Evolutionary conservation across 2,329 filamentous ascomycete genomes (phyloP).

Genomic region (Fusarium secorum): DNA sequence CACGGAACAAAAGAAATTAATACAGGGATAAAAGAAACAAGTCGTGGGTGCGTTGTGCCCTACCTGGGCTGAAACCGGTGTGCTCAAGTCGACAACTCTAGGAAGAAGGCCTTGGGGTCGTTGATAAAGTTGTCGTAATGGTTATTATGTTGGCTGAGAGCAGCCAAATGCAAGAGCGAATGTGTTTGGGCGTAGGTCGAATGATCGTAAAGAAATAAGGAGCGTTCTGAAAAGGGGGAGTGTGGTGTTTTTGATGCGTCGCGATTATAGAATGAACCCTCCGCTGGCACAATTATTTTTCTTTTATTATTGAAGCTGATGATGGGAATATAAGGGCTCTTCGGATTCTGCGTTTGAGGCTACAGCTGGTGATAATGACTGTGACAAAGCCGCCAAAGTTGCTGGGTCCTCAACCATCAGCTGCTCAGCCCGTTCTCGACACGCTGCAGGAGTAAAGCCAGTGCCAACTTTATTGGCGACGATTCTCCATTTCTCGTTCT

Average conservation of each 20-base stretch:
- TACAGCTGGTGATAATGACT: slow-evolving; percentile 61
- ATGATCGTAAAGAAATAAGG: slow-evolving; percentile 6
- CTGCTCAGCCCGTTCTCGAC: slow-evolving; percentile 79
- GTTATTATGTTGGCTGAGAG: slow-evolving; percentile 1
- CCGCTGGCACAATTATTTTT: slow-evolving; percentile 1
- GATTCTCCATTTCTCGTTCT: slow-evolving; percentile 92
- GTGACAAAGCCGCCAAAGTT: slow-evolving; percentile 57
- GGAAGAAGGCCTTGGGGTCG: slow-evolving; percentile 11
- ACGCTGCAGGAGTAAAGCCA: slow-evolving; percentile 86
- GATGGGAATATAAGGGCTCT: slow-evolving; percentile 51
- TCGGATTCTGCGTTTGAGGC: slow-evolving; percentile 38
- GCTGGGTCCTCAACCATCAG: slow-evolving; percentile 56
- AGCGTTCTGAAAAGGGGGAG: background rate
- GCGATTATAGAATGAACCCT: slow-evolving; percentile 18
- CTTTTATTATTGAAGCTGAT: slow-evolving; percentile 62
- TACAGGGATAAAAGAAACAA: slow-evolving; percentile 32
- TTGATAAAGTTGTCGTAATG: slow-evolving; percentile 13
- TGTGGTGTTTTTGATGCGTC: slow-evolving; percentile 11
- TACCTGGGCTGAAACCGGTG: slow-evolving; percentile 28
- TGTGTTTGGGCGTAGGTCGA: slow-evolving; percentile 14
- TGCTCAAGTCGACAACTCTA: slow-evolving; percentile 30
- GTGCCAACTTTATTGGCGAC: slow-evolving; percentile 90
- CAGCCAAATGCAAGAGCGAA: slow-evolving; percentile 8
- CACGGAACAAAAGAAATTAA: slow-evolving; percentile 32
- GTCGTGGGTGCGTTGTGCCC: slow-evolving; percentile 35